phyloP scores from a whole-genome alignment of 2,329 filamentous ascomycete species.

The Colletotrichum sidae region DNA sequence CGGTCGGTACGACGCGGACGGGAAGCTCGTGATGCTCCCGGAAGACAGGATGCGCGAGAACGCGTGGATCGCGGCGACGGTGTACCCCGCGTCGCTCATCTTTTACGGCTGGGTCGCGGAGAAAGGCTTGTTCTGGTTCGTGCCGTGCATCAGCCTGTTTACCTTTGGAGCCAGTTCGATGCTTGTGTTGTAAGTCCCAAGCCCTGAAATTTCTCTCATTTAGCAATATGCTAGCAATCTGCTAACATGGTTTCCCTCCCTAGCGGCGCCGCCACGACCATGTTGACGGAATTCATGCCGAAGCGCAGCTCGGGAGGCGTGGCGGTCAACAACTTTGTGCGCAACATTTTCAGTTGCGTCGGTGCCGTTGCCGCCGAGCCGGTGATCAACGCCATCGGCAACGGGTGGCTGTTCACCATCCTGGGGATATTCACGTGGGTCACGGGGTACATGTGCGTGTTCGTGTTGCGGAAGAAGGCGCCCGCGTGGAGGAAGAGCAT shows the following conservation, averaged over 20 bases:
- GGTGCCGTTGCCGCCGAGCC: conserved; percentile 78
- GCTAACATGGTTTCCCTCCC: conserved; percentile 26
- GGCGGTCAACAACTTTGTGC: conserved; percentile 83
- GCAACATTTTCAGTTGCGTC: conserved; percentile 82
- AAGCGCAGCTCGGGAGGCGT: conserved; percentile 77
- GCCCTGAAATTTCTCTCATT: neutral
- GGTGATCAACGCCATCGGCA: conserved; percentile 76
- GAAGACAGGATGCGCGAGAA: conserved; percentile 89
- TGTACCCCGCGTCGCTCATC: conserved; percentile 78
- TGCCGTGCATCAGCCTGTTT: conserved; percentile 73
- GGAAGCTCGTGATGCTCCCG: conserved; percentile 75
- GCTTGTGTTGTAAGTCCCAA: conserved; percentile 72
- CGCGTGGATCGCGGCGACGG: conserved; percentile 77
- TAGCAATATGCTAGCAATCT: neutral
- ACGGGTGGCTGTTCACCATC: conserved; percentile 80
- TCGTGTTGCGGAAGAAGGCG: conserved; percentile 70
- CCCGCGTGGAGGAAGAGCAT: conserved; percentile 73
- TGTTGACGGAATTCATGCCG: conserved; percentile 88
- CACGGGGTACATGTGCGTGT: conserved; percentile 68
- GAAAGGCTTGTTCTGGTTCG: conserved; percentile 73
- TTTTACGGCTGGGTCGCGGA: conserved; percentile 82
- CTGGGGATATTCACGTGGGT: conserved; percentile 65
- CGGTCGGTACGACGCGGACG: conserved; percentile 74
- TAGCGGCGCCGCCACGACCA: conserved; percentile 76
- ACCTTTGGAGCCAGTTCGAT: conserved; percentile 83